Base-by-base conservation (phyloP, 495 filamentous ascomycete genomes). In the Aspergillus carlsbadensis region DNA sequence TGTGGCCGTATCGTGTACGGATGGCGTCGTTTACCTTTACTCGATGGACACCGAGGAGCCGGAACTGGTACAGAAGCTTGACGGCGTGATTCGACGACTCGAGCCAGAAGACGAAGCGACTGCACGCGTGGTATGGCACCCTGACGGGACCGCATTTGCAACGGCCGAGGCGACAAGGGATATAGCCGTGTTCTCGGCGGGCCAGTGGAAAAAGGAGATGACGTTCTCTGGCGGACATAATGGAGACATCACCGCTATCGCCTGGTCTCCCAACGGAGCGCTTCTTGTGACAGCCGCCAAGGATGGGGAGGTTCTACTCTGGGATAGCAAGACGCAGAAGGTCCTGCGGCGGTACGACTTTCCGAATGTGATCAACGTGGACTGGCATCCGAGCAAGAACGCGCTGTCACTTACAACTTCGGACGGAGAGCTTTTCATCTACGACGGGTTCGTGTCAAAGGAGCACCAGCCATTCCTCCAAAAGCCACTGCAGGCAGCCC, bases 251-350 rank as follows among this genome's bases (percentile, higher is more conserved):
- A 96, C 91, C 0, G 87, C 93, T 11, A 73, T 93, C 15, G 84
- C 85, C 39, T 98, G 94, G 94, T 94, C 92, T 13, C 92, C 92
- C 2, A 98, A 98, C 70, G 94, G 94, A 17, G 88, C 91, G 0
- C 76, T 98, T 40, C 78, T 98, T 5, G 89, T 84, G 18, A 90
- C 88, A 6, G 89, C 95, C 14, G 89, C 81, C 26, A 85, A 86
- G 43, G 94, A 98, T 73, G 85, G 87, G 40, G 89, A 87, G 63
- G 78, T 98, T 21, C 59, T 94, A 22, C 74, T 98, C 11, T 98
- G 94, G 94, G 90, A 96, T 54, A 84, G 87, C 6, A 91, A 88
- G 62, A 89, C 90, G 2, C 92, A 96, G 69, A 89, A 80, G 34
- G 78, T 96, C 18, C 60, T 72, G 8, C 65, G 68, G 20, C 76